phyloP scores from a whole-genome alignment of 73 alveolate species.

The Strombidium stylifer region DNA sequence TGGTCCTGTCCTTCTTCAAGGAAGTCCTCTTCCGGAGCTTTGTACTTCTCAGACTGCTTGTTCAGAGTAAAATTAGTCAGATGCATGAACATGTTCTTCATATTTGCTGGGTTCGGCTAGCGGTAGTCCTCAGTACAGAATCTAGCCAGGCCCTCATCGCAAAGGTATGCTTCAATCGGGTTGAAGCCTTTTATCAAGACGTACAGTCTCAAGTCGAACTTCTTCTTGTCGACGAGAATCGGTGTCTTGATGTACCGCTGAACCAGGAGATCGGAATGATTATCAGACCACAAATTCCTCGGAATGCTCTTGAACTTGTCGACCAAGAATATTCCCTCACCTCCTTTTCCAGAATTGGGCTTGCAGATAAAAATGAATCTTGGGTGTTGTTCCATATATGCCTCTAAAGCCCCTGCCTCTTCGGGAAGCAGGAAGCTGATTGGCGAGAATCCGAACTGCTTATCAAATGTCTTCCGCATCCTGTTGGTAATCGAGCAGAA shows the following conservation, averaged over 20 bases:
- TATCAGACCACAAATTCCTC: slow-evolving; percentile 5
- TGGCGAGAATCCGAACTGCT: slow-evolving; percentile 45
- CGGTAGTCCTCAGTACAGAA: slow-evolving; percentile 61
- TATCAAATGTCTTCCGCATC: slow-evolving; percentile 35
- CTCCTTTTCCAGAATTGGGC: slow-evolving; percentile 67
- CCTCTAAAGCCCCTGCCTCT: slow-evolving; percentile 33
- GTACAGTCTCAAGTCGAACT: slow-evolving; percentile 74
- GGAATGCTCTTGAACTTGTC: slow-evolving; percentile 34
- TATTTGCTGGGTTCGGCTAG: slow-evolving; percentile 49
- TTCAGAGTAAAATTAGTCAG: slow-evolving; percentile 66
- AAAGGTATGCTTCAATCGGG: slow-evolving; percentile 45
- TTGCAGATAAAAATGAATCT: slow-evolving; percentile 57
- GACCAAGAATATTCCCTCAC: slow-evolving; percentile 69
- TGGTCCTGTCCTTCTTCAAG: slow-evolving; percentile 14
- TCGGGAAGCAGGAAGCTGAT: slow-evolving; percentile 40
- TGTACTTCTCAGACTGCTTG: slow-evolving; percentile 53
- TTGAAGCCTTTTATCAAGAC: slow-evolving; percentile 34
- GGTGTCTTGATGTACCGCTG: slow-evolving; percentile 73
- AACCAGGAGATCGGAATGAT: slow-evolving; percentile 45
- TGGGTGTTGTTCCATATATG: slow-evolving; percentile 53
- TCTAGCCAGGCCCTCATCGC: slow-evolving; percentile 71
- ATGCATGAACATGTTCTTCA: slow-evolving; percentile 58
- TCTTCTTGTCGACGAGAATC: slow-evolving; percentile 54
- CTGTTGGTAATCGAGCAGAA: slow-evolving; percentile 62
- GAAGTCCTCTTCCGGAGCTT: slow-evolving; percentile 19